Evolutionary conservation across 1,139 yeast species (phyloP), one percentile per base, ranked within the genome.

Genomic region (Yarrowia galli): DNA sequence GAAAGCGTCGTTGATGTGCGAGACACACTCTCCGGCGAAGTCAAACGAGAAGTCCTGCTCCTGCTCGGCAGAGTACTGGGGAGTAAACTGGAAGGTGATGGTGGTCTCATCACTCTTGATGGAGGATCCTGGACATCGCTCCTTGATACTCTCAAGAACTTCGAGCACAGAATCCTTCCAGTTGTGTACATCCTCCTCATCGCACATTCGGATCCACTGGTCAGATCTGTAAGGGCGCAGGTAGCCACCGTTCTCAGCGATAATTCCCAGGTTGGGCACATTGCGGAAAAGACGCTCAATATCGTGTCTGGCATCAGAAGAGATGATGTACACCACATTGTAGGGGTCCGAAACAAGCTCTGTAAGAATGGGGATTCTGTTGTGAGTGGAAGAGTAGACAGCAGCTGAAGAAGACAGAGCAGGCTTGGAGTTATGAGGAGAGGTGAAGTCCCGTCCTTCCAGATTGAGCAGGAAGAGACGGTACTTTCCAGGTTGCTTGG

Each of bases 211-310:
- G 43, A 85, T 79, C 98, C 98, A 93, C 18, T 80, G 79, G 35
- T 81, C 80, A 13, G 71, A 70, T 12, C 73, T 74, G 56, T 70
- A 77, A 1, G 83, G 83, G 38, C 86, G 82, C 32, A 89, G 74
- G 36, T 48, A 61, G 12, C 66, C 96, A 46, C 98, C 98, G 75
- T 89, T 88, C 77, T 93, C 98, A 0, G 97, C 97, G 71, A 93
- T 87, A 67, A 93, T 80, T 0, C 98, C 98, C 43, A 93, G 75
- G 53, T 85, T 85, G 1, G 89, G 87, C 15, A 87, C 84, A 70
- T 92, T 84, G 46, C 89, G 82, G 78, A 88, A 92, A 67, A 87
- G 78, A 65, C 90, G 82, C 71, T 89, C 91, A 74, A 92, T 80
- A 53, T 87, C 89, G 2, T 83, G 78, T 70, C 89, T 82, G 67